Conservation (phyloP, 2,329 filamentous ascomycete genomes). For the Harringtonia aguacate region DNA sequence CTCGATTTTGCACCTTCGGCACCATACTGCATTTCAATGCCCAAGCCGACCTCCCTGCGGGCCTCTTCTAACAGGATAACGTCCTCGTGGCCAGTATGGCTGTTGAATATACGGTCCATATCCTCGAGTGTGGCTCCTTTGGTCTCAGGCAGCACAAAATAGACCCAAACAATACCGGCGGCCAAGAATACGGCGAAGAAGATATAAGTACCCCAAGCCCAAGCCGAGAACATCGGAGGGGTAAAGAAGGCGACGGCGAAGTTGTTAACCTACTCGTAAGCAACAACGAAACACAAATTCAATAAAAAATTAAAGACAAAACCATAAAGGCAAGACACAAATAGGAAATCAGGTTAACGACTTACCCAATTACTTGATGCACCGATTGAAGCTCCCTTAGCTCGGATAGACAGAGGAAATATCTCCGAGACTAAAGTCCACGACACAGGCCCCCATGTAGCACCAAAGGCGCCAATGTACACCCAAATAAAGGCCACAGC, state of each 20-base stretch:
- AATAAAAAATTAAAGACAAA: no score
- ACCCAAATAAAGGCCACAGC: constrained; percentile 59
- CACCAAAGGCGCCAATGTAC: constrained; percentile 64
- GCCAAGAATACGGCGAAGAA: constrained; percentile 58
- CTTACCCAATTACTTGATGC: constrained; percentile 55
- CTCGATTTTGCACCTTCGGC: background rate
- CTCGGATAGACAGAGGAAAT: constrained; percentile 58
- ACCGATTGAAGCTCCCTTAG: constrained; percentile 60
- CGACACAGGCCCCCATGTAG: constrained; percentile 61
- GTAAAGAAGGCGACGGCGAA: constrained; percentile 59
- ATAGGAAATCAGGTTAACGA: no score
- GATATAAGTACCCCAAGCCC: constrained; percentile 61
- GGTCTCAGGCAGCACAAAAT: constrained; percentile 54
- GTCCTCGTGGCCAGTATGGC: constrained; percentile 1
- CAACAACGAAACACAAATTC: no score
- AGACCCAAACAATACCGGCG: constrained; percentile 49
- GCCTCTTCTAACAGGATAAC: background rate
- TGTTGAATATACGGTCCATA: constrained; percentile 27
- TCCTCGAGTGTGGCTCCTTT: constrained; percentile 54
- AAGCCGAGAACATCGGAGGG: constrained; percentile 51
- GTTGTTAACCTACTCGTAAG: no score
- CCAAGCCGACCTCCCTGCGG: background rate
- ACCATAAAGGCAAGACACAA: no score
- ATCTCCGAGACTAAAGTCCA: constrained; percentile 69
- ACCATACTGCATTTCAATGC: background rate